A percentile compares a stretch with the other conserved stretches of the same genome.
phyloP scores from a whole-genome alignment of 192 early-diverging fungal genomes.

The Globomyces pollinis-pini region DNA sequence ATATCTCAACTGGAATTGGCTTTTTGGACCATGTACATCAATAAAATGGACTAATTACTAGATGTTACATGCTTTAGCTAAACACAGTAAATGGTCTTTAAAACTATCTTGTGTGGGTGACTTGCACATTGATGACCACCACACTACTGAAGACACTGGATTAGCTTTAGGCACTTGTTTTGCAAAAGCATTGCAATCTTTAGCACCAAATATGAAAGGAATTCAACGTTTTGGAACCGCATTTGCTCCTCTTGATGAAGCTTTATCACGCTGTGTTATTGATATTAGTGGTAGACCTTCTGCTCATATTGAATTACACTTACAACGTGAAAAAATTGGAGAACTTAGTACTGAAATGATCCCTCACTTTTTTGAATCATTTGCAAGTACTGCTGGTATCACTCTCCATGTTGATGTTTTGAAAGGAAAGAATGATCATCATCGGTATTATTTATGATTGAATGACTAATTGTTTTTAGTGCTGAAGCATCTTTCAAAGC shows the following conservation, averaged over 20 bases:
- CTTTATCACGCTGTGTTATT: slow-evolving; percentile 86
- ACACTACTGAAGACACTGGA: slow-evolving; percentile 93
- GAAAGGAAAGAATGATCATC: slow-evolving; percentile 95
- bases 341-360: slow-evolving; percentile 94
- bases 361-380: slow-evolving; percentile 89
- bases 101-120: slow-evolving; percentile 81
- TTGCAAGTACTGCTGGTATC: slow-evolving; percentile 84
- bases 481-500: slow-evolving; percentile 97
- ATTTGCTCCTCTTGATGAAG: slow-evolving; percentile 96
- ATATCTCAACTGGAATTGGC: slow-evolving; percentile 86
- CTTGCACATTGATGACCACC: slow-evolving; percentile 97
- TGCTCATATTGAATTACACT: slow-evolving; percentile 70
- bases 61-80: slow-evolving; percentile 69
- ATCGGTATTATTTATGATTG: slow-evolving; percentile 49
- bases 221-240: slow-evolving; percentile 92
- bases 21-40: slow-evolving; percentile 88
- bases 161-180: slow-evolving; percentile 92
- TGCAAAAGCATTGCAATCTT: slow-evolving; percentile 78
- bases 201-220: slow-evolving; percentile 73
- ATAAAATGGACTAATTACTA: neutral
- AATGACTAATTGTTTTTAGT: slow-evolving; percentile 41
- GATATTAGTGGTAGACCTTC: slow-evolving; percentile 94
- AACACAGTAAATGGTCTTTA: slow-evolving; percentile 90
- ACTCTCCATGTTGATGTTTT: slow-evolving; percentile 95
- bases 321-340: slow-evolving; percentile 90